A percentile compares a stretch with the other conserved stretches of the same genome.
Evolutionary conservation across 139 green algal genomes (phyloP).

Genomic region (Coelastrella sp.): DNA sequence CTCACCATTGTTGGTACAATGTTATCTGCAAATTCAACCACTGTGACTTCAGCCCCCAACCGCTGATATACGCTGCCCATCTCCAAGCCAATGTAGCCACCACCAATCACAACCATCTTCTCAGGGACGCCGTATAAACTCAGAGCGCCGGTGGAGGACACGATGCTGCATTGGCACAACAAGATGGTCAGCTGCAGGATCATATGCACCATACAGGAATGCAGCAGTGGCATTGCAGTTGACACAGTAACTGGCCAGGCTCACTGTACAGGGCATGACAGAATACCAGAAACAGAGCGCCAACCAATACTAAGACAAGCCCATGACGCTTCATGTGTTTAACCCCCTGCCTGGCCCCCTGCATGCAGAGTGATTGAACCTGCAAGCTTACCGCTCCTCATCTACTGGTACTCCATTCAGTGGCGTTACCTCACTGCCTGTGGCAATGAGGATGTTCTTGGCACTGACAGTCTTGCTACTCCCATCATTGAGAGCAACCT

Average conservation of each 20-base stretch:
- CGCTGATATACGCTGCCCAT: conserved; percentile 96
- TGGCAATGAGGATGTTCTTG: conserved; percentile 98
- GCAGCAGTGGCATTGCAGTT: background rate
- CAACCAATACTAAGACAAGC: too few species aligned
- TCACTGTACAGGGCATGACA: too few species aligned
- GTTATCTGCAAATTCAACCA: conserved; percentile 94
- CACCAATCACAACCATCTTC: conserved; percentile 96
- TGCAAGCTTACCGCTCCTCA: conserved; percentile 81
- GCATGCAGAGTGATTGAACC: background rate
- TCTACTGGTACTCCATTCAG: conserved; percentile 94
- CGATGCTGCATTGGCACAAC: conserved; percentile 90
- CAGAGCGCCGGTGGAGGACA: conserved; percentile 97
- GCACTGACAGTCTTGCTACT: conserved; percentile 58
- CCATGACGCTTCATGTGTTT: too few species aligned
- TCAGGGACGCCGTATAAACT: conserved; percentile 90
- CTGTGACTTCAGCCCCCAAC: conserved; percentile 90
- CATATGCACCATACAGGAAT: too few species aligned
- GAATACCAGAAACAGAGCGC: too few species aligned
- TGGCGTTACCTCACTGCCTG: conserved; percentile 92
- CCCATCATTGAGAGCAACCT: conserved; percentile 85
- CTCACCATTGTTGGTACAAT: conserved; percentile 94
- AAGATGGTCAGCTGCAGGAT: too few species aligned
- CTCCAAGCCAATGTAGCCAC: conserved; percentile 98
- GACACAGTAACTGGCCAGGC: too few species aligned
- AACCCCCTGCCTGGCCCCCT: background rate